A percentile compares a stretch with the other conserved stretches of the same genome.
Evolutionary conservation across 352 stramenopile genomes (phyloP).

Genomic region (Pythium pyrilobum): DNA sequence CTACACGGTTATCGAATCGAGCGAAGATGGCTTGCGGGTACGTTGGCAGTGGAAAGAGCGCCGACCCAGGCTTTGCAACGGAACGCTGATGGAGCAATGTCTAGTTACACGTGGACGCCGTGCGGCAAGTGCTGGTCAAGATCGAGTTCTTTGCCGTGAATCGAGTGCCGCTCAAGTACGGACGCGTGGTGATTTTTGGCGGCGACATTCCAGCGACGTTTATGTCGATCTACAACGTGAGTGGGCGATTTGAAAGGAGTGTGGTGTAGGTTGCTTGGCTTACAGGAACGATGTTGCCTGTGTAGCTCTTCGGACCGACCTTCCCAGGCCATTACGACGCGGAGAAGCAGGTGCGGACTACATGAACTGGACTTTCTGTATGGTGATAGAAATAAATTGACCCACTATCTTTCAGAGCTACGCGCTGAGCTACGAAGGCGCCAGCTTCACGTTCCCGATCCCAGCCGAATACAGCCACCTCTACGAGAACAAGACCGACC

Average conservation of each 20-base stretch:
- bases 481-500: conserved; percentile 70
- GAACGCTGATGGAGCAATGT: not conserved
- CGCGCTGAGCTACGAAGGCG: conserved; percentile 63
- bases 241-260: not conserved
- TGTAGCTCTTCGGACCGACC: conserved; percentile 79
- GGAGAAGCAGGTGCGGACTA: conserved; percentile 49
- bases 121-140: conserved; percentile 57
- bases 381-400: no score
- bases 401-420: no score
- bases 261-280: not conserved
- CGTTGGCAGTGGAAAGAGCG: no score
- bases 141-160: conserved; percentile 84
- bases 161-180: conserved; percentile 71
- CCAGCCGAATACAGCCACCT: conserved; percentile 61
- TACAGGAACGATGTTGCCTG: not conserved
- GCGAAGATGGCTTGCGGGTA: conserved; percentile 68
- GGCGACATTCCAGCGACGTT: conserved; percentile 74
- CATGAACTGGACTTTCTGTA: no score
- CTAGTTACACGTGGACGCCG: conserved; percentile 65
- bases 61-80: no score
- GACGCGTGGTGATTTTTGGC: conserved; percentile 78
- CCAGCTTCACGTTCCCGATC: conserved; percentile 74
- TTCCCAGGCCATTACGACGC: conserved; percentile 73
- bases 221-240: conserved; percentile 86
- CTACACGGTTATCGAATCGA: conserved; percentile 55